Evolutionary conservation across 768 basidiomycete species (phyloP).

Genomic region (Russula compacta): DNA sequence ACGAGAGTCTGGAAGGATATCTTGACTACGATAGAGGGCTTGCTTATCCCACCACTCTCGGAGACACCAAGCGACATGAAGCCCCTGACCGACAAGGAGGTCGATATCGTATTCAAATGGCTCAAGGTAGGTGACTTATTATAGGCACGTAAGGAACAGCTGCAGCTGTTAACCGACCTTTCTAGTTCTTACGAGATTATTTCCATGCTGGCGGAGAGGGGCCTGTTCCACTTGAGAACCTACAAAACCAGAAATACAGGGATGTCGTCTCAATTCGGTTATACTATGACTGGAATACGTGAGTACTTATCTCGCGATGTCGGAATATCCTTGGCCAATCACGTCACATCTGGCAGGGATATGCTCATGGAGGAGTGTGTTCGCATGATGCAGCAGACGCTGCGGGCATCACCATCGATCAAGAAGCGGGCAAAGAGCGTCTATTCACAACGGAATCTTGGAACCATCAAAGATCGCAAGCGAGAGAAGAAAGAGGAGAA

Average conservation of each 20-base stretch:
- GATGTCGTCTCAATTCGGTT: conserved; percentile 83
- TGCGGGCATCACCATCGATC: conserved; percentile 63
- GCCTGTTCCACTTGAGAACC: conserved; percentile 70
- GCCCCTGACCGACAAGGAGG: conserved; percentile 88
- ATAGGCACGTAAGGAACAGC: background rate
- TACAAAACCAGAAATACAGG: conserved; percentile 93
- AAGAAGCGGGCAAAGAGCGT: conserved; percentile 92
- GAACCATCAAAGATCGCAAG: conserved; percentile 92
- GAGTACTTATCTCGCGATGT: conserved; percentile 25
- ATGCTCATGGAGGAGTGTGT: conserved; percentile 92
- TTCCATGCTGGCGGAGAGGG: conserved; percentile 94
- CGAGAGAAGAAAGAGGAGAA: conserved; percentile 82
- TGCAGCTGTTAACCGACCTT: conserved; percentile 2
- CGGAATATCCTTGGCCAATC: conserved; percentile 3
- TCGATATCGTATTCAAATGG: conserved; percentile 99
- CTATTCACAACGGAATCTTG: conserved; percentile 85
- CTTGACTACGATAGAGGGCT: conserved; percentile 69
- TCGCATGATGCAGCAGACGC: conserved; percentile 83
- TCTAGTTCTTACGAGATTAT: conserved; percentile 85
- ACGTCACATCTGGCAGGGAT: conserved; percentile 41
- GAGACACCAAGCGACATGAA: conserved; percentile 85
- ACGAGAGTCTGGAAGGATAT: conserved; percentile 95
- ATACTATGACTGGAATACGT: conserved; percentile 97
- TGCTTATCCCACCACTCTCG: conserved; percentile 86
- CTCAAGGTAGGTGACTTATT: conserved; percentile 54